phyloP scores from a whole-genome alignment of 1,284 basidiomycete genomes.

The Tylopilus sp. region DNA sequence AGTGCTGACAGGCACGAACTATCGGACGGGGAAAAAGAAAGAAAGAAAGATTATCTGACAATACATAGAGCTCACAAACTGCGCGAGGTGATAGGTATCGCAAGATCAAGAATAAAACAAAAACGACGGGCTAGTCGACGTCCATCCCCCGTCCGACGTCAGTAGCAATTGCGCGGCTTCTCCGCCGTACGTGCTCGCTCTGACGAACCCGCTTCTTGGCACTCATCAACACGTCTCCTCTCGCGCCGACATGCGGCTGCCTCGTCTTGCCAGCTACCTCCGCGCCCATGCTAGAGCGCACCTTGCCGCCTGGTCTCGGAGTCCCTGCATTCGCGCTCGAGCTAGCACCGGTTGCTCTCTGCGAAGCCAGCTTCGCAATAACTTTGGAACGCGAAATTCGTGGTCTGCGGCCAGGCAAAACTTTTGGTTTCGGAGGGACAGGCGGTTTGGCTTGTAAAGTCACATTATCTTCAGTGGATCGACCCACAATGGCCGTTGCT shows the following conservation, averaged over 20 bases:
- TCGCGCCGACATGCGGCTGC: conserved; percentile 36
- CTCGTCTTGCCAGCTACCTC: conserved; percentile 46
- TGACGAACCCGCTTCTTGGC: conserved; percentile 64
- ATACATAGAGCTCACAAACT: conserved; percentile 8
- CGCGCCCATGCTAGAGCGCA: conserved; percentile 56
- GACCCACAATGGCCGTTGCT: conserved; percentile 27
- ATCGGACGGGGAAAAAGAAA: no score
- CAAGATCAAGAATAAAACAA: neutral
- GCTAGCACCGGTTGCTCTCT: conserved; percentile 45
- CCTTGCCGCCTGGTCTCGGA: conserved; percentile 24
- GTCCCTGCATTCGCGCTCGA: conserved; percentile 16
- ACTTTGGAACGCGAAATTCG: conserved; percentile 75
- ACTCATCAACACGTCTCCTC: conserved; percentile 45
- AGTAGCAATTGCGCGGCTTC: conserved; percentile 33
- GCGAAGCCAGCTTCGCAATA: conserved; percentile 69
- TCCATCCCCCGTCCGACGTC: conserved; percentile 27
- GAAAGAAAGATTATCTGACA: conserved; percentile 9
- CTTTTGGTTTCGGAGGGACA: conserved; percentile 37
- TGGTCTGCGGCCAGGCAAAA: conserved; percentile 54
- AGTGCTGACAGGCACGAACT: no score
- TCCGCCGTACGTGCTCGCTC: conserved; percentile 59
- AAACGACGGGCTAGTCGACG: conserved; percentile 20
- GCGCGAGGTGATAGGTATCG: conserved; percentile 6
- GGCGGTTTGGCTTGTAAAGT: conserved; percentile 15
- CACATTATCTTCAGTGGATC: neutral